These are phyloP conservation scores for Peniophora sp. DNA, from an alignment of 1,284 basidiomycete species.

Conservation along the genomic window DNA sequence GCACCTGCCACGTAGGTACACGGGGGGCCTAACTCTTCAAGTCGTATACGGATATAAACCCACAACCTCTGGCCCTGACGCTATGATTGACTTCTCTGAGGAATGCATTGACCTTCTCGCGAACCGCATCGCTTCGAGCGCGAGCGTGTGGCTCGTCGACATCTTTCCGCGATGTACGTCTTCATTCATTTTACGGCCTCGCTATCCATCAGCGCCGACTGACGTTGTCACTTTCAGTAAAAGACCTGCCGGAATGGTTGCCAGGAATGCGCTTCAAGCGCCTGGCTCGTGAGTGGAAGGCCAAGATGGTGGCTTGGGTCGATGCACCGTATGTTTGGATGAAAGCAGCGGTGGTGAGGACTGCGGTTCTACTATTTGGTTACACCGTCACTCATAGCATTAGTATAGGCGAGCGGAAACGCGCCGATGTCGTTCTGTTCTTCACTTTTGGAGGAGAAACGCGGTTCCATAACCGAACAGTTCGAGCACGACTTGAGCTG, in stretches of 20 bases:
- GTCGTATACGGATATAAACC: slow-evolving; percentile 58
- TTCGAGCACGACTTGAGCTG: slow-evolving; percentile 58
- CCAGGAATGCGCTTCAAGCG: slow-evolving; percentile 7
- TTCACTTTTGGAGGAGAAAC: slow-evolving; percentile 38
- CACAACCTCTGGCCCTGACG: slow-evolving; percentile 41
- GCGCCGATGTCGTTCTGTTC: slow-evolving; percentile 55
- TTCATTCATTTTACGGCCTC: background rate
- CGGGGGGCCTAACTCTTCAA: slow-evolving; percentile 52
- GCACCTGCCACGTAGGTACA: slow-evolving; percentile 33
- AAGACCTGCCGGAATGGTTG: slow-evolving; percentile 8
- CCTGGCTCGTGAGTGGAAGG: background rate
- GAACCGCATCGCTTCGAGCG: slow-evolving; percentile 54
- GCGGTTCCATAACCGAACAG: slow-evolving; percentile 2
- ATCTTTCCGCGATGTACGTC: slow-evolving; percentile 39
- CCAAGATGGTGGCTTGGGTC: background rate
- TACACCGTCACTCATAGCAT: background rate
- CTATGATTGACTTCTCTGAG: slow-evolving; percentile 49
- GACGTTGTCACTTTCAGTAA: slow-evolving; percentile 44
- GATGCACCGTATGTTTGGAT: slow-evolving; percentile 33
- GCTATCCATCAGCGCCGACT: slow-evolving; percentile 21
- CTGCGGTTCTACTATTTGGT: background rate
- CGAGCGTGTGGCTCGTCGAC: slow-evolving; percentile 65
- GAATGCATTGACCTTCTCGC: slow-evolving; percentile 53
- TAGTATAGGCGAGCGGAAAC: slow-evolving; percentile 23
- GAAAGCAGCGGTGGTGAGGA: slow-evolving; percentile 44